phyloP scores from a whole-genome alignment of 768 basidiomycete genomes.

The Coprinopsis marcescibilis region DNA sequence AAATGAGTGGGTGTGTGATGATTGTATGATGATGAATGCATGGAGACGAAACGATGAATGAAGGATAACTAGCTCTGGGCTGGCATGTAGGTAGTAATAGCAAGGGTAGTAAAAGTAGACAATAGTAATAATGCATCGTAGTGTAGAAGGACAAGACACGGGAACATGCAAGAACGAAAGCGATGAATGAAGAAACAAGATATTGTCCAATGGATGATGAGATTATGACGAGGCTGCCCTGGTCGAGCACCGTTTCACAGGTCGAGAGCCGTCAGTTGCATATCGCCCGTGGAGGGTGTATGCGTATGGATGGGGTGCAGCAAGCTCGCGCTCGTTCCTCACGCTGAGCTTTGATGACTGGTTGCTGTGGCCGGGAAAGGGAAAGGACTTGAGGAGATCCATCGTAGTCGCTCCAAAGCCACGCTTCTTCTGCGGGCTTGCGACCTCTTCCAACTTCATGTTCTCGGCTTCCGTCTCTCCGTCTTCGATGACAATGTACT shows the following conservation, averaged over 20 bases:
- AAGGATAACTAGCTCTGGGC: too few relatives aligned
- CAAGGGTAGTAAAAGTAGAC: too few relatives aligned
- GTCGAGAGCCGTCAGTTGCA: not conserved
- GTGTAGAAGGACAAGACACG: not conserved
- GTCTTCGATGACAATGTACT: constrained; percentile 2
- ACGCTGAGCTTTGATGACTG: constrained; percentile 11
- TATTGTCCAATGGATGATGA: not conserved
- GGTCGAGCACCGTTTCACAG: not conserved
- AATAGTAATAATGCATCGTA: too few relatives aligned
- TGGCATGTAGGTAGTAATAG: not conserved
- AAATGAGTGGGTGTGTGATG: too few relatives aligned
- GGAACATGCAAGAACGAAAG: not conserved
- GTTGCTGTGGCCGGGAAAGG: constrained; percentile 33
- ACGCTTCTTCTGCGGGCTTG: constrained; percentile 5
- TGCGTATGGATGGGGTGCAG: not conserved
- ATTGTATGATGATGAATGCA: not conserved
- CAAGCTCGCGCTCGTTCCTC: constrained; percentile 1
- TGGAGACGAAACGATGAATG: too few relatives aligned
- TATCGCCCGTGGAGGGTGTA: constrained; percentile 1
- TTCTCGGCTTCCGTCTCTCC: not conserved
- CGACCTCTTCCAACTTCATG: constrained; percentile 10
- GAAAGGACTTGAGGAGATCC: constrained; percentile 44
- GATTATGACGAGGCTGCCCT: not conserved
- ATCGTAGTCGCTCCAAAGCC: constrained; percentile 31
- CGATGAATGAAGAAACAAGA: not conserved